Percentiles rank a stretch among this genome's conserved stretches.
phyloP scores from a whole-genome alignment of 2,329 filamentous ascomycete species.

The Fusarium verrucosum region DNA sequence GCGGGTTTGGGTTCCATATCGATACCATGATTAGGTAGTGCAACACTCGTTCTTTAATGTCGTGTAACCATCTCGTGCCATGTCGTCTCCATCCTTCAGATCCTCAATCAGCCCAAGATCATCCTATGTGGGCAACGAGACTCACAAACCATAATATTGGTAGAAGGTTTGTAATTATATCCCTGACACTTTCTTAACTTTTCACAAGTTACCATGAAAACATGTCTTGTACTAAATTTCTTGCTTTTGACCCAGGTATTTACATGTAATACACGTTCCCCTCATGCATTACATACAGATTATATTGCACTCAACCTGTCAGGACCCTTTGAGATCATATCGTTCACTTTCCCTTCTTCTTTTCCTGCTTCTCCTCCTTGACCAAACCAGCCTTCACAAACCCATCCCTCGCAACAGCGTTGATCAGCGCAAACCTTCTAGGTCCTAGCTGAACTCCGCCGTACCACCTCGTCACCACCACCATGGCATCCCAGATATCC shows the following conservation, averaged over 20 bases:
- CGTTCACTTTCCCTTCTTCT: conserved; percentile 47
- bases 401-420: conserved; percentile 83
- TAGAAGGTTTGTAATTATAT: neutral
- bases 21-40: conserved; percentile 39
- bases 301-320: neutral
- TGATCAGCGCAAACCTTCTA: conserved; percentile 90
- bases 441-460: conserved; percentile 90
- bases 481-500: conserved; percentile 91
- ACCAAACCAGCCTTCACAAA: conserved; percentile 80
- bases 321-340: conserved; percentile 23
- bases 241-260: neutral
- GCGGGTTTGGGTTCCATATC: conserved; percentile 24
- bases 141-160: neutral
- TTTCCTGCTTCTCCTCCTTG: conserved; percentile 54
- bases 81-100: neutral
- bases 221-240: neutral
- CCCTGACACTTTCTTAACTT: neutral
- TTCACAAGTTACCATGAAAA: neutral
- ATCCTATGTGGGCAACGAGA: neutral
- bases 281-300: neutral
- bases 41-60: conserved; percentile 25
- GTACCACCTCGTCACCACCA: conserved; percentile 95
- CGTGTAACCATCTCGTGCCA: neutral
- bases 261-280: neutral
- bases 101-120: too few species aligned